Base-by-base conservation (phyloP, 352 stramenopile species). In the Aphanomyces astaci region DNA sequence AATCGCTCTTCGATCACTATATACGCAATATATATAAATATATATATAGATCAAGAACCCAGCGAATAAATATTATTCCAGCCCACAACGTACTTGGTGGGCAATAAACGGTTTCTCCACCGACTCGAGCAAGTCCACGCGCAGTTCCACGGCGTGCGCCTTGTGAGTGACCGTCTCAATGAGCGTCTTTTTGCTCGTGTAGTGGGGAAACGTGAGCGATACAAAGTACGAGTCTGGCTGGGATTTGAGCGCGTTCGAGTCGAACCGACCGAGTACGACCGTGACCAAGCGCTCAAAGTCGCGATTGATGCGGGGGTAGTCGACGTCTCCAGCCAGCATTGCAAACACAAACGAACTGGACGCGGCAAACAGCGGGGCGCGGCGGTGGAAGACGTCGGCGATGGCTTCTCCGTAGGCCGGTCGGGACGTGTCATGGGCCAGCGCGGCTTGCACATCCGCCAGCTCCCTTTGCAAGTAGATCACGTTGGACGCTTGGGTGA, bases 91-190 rank as follows among this genome's bases (percentile, higher is more conserved):
- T 59, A 59, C 81, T 70, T 93, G 82, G 72, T 76, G 54, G 72
- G 82, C 78, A 72, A 97, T 73, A 76, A 90, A 78, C 48, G 71
- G 67, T 43, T 75, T 25, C 59, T 78, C 69, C 30, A 78, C 75
- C 17, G 75, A 70, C 56, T 80, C 70, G 13, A 98, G 77, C 70
- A 98, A 75, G 79, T 98, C 96, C 10, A 98, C 92, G 49, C 96
- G 91, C 64, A 98, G 87, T 77, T 99, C 96, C 49, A 98, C 86
- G 3, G 93, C 94, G 84, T 99, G 92, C 4, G 97, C 92, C 67
- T 96, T 95, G 51, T 75, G 66, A 27, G 73, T 49, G 0, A 76
- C 73, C 36, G 82, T 77, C 22, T 80, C 80, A 30, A 73, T 72
- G 48, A 89, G 68, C 30, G 76, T 71, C 9, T 32, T 33, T 4